These are phyloP conservation scores for Nemania abortiva DNA, from an alignment of 2,329 filamentous ascomycete species.

Conservation along the genomic window DNA sequence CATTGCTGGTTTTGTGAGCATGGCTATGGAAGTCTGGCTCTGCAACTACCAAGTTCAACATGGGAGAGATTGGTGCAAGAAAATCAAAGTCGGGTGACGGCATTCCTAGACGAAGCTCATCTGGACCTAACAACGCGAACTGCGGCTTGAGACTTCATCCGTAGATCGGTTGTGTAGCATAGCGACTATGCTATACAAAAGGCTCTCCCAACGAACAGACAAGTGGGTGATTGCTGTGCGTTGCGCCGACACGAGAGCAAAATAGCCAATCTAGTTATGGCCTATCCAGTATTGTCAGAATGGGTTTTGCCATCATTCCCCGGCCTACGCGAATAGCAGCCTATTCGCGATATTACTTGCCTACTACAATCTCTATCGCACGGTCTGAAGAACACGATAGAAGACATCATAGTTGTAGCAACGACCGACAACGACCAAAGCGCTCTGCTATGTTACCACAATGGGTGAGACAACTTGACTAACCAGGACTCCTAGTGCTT, in stretches of 20 bases:
- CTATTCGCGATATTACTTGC: too few relatives aligned
- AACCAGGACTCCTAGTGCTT: too few relatives aligned
- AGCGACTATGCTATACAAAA: neutral
- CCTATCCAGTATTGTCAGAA: neutral
- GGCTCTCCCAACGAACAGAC: neutral
- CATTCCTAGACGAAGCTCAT: neutral
- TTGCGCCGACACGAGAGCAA: neutral
- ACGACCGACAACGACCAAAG: too few relatives aligned
- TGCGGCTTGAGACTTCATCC: neutral
- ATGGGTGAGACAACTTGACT: too few relatives aligned
- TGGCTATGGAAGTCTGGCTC: slow-evolving; percentile 82
- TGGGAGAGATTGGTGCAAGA: slow-evolving; percentile 79
- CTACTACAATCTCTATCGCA: too few relatives aligned
- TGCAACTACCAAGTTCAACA: slow-evolving; percentile 87
- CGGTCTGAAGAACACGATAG: too few relatives aligned
- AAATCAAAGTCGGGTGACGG: slow-evolving; percentile 59
- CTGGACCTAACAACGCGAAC: neutral
- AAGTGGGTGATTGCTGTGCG: neutral
- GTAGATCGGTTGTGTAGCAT: neutral
- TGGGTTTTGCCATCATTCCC: neutral
- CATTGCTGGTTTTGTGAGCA: slow-evolving; percentile 85
- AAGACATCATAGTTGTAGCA: too few relatives aligned
- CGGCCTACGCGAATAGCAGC: too few relatives aligned
- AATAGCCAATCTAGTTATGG: neutral
- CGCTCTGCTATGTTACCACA: too few relatives aligned